Evolutionary conservation across 306 rosid genomes (phyloP).

Genomic region (Cercis canadensis): DNA sequence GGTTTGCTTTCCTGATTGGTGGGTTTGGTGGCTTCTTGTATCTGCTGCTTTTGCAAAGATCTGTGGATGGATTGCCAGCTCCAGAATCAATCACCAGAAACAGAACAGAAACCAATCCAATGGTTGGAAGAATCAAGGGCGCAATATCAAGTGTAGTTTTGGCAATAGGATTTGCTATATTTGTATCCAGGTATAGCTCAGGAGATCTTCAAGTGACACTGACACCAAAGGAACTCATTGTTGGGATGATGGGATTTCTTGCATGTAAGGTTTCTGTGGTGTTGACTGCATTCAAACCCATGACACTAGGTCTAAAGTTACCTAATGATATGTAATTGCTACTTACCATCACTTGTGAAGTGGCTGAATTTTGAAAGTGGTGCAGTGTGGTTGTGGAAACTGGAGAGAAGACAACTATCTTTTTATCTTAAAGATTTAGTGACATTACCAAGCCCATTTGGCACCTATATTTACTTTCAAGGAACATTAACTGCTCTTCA

Average conservation of each 20-base stretch:
- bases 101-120: slow-evolving; percentile 33
- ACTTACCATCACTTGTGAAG: no score
- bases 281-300: slow-evolving; percentile 82
- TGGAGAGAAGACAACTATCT: no score
- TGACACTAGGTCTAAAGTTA: slow-evolving; percentile 48
- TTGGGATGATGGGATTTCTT: slow-evolving; percentile 87
- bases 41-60: slow-evolving; percentile 80
- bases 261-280: slow-evolving; percentile 78
- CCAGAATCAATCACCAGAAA: slow-evolving; percentile 48
- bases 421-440: no score
- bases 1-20: slow-evolving; percentile 73
- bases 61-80: slow-evolving; percentile 80
- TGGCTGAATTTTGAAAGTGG: no score
- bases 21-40: slow-evolving; percentile 86
- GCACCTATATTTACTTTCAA: no score
- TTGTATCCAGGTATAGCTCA: slow-evolving; percentile 52
- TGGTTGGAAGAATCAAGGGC: slow-evolving; percentile 54
- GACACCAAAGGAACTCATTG: slow-evolving; percentile 67
- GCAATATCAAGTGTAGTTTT: slow-evolving; percentile 63
- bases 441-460: no score
- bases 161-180: slow-evolving; percentile 55
- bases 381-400: no score
- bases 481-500: no score
- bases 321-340: slow-evolving; percentile 46
- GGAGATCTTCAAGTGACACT: slow-evolving; percentile 56